phyloP scores from a whole-genome alignment of 768 basidiomycete species.

The Boletus rubropictus region DNA sequence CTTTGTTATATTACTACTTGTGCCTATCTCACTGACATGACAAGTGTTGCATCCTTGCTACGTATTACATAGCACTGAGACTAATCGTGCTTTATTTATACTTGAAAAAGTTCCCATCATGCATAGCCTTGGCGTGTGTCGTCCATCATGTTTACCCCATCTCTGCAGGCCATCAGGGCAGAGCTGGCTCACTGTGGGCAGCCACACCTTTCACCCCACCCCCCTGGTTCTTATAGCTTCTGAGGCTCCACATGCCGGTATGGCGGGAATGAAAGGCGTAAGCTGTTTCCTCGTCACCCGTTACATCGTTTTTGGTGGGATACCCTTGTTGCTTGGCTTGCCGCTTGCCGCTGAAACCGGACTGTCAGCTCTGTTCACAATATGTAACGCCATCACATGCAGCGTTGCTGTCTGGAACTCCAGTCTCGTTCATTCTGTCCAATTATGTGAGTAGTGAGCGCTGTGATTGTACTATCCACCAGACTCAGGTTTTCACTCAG shows the following conservation, averaged over 20 bases:
- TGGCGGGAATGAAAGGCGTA: slow-evolving; percentile 36
- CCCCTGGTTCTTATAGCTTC: slow-evolving; percentile 11
- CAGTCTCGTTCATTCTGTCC: slow-evolving; percentile 38
- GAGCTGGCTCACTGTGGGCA: slow-evolving; percentile 28
- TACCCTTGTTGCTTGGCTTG: not conserved
- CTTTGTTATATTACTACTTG: slow-evolving; percentile 21
- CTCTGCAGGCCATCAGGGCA: slow-evolving; percentile 11
- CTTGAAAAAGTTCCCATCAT: not conserved
- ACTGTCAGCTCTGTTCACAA: slow-evolving; percentile 48
- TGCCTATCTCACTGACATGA: slow-evolving; percentile 17
- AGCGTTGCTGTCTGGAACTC: slow-evolving; percentile 68
- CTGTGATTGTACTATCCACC: not conserved
- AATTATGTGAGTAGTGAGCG: slow-evolving; percentile 36
- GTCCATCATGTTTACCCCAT: slow-evolving; percentile 9
- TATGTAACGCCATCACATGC: slow-evolving; percentile 60
- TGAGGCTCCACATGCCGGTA: too few species aligned
- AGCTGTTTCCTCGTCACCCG: slow-evolving; percentile 45
- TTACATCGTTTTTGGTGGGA: slow-evolving; percentile 60
- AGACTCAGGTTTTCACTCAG: slow-evolving; percentile 25
- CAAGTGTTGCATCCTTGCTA: slow-evolving; percentile 18
- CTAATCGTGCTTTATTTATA: not conserved
- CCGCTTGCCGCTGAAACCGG: not conserved
- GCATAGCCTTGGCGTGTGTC: slow-evolving; percentile 15
- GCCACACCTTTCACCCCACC: slow-evolving; percentile 21
- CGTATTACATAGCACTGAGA: slow-evolving; percentile 13